Evolutionary conservation across 2,329 filamentous ascomycete species (phyloP).

Genomic region (Scedosporium minutisporum): DNA sequence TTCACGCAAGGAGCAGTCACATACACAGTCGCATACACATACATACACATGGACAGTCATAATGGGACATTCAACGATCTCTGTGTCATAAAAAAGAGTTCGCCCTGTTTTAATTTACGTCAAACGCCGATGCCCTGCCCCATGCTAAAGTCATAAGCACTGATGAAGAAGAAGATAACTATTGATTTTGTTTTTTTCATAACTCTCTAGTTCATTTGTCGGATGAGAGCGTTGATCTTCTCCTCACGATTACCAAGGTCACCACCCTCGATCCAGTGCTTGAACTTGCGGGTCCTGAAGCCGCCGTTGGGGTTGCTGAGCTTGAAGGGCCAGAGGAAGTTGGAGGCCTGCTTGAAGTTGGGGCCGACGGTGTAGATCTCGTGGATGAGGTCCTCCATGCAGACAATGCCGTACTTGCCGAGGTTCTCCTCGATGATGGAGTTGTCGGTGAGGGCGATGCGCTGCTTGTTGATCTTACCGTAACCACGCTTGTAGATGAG

Average conservation of each 20-base stretch:
- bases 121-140: slow-evolving; percentile 6
- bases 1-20: neutral
- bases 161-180: slow-evolving; percentile 15
- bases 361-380: slow-evolving; percentile 98
- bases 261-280: slow-evolving; percentile 97
- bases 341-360: slow-evolving; percentile 99
- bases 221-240: slow-evolving; percentile 90
- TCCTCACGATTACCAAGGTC: slow-evolving; percentile 98
- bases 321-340: slow-evolving; percentile 99
- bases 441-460: slow-evolving; percentile 93
- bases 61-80: slow-evolving; percentile 8
- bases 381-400: slow-evolving; percentile 98
- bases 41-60: slow-evolving; percentile 8
- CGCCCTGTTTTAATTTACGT: slow-evolving; percentile 9
- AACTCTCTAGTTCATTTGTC: slow-evolving; percentile 85
- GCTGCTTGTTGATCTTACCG: slow-evolving; percentile 98
- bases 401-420: slow-evolving; percentile 98
- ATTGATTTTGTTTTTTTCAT: slow-evolving; percentile 19
- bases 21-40: neutral
- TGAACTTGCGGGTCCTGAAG: slow-evolving; percentile 96
- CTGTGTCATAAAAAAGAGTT: slow-evolving; percentile 7
- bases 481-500: slow-evolving; percentile 99
- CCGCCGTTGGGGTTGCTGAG: slow-evolving; percentile 96
- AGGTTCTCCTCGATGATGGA: slow-evolving; percentile 93
- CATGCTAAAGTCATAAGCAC: slow-evolving; percentile 18